These are phyloP conservation scores for Phialocephala sp. DNA, from an alignment of 2,329 filamentous ascomycete species.

Conservation along the genomic window DNA sequence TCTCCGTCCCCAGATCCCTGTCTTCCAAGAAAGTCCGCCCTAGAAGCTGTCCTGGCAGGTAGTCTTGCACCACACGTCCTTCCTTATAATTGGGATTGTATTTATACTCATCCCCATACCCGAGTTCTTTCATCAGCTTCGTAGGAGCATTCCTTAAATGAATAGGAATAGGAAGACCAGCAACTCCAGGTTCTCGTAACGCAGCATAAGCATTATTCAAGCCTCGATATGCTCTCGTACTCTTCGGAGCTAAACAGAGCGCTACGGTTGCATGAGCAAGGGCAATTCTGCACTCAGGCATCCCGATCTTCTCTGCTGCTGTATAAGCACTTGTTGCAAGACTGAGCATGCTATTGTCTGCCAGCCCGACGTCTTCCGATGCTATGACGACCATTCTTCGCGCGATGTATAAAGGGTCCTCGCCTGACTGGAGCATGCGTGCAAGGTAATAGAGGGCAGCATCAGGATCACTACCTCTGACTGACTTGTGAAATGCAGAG, in stretches of 20 bases:
- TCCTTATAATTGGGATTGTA: constrained; percentile 91
- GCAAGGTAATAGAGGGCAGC: constrained; percentile 93
- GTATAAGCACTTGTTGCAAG: constrained; percentile 87
- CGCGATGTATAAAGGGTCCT: constrained; percentile 91
- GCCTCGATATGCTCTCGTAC: constrained; percentile 82
- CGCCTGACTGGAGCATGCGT: constrained; percentile 93
- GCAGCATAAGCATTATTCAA: constrained; percentile 81
- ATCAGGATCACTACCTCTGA: constrained; percentile 85
- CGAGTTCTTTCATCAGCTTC: constrained; percentile 88
- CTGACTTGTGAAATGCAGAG: constrained; percentile 94
- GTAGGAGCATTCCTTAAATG: constrained; percentile 94
- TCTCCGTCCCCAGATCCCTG: constrained; percentile 75
- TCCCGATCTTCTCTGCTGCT: constrained; percentile 89
- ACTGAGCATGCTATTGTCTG: constrained; percentile 81
- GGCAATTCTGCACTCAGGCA: constrained; percentile 93
- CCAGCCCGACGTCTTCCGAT: constrained; percentile 90
- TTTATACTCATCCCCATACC: constrained; percentile 91
- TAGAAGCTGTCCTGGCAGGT: constrained; percentile 78
- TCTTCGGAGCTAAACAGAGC: constrained; percentile 81
- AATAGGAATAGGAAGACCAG: constrained; percentile 79
- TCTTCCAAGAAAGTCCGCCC: constrained; percentile 81
- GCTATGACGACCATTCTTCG: constrained; percentile 93
- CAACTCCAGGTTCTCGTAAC: constrained; percentile 82
- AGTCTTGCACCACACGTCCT: constrained; percentile 84
- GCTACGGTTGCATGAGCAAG: constrained; percentile 87